phyloP scores from a whole-genome alignment of 139 green algal genomes.

The Closterium sp. region DNA sequence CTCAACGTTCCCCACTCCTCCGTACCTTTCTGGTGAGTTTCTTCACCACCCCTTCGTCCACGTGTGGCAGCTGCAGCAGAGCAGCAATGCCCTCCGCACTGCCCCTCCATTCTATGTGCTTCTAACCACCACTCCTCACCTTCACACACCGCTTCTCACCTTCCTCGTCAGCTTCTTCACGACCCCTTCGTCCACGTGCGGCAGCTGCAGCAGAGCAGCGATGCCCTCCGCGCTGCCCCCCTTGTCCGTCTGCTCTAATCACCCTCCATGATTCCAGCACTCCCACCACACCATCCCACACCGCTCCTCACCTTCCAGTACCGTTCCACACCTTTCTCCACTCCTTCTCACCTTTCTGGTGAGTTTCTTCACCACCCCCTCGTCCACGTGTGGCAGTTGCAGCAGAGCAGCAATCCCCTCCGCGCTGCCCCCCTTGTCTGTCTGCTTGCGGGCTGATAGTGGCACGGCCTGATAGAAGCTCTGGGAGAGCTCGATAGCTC shows the following conservation, averaged over 20 bases:
- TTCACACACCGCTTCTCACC: not conserved
- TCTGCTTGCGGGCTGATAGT: not conserved
- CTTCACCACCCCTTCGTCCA: too few relatives aligned
- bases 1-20: too few relatives aligned
- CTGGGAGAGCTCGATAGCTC: too few relatives aligned
- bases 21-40: slow-evolving; percentile 38
- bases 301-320: too few relatives aligned
- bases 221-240: slow-evolving; percentile 25
- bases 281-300: not conserved
- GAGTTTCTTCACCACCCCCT: slow-evolving; percentile 44
- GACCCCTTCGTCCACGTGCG: slow-evolving; percentile 38
- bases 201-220: slow-evolving; percentile 49
- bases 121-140: too few relatives aligned
- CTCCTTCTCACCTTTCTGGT: slow-evolving; percentile 31
- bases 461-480: too few relatives aligned
- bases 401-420: slow-evolving; percentile 34
- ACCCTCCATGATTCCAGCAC: not conserved
- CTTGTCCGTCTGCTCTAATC: not conserved
- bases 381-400: slow-evolving; percentile 56
- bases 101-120: not conserved
- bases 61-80: too few relatives aligned
- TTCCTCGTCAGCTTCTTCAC: slow-evolving; percentile 50
- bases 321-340: too few relatives aligned
- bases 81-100: slow-evolving; percentile 17
- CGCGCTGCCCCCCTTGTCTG: not conserved